Evolutionary conservation across 805 yeast genomes (phyloP), one percentile per base, ranked within the genome.

Genomic region (Ascoidea tarda): DNA sequence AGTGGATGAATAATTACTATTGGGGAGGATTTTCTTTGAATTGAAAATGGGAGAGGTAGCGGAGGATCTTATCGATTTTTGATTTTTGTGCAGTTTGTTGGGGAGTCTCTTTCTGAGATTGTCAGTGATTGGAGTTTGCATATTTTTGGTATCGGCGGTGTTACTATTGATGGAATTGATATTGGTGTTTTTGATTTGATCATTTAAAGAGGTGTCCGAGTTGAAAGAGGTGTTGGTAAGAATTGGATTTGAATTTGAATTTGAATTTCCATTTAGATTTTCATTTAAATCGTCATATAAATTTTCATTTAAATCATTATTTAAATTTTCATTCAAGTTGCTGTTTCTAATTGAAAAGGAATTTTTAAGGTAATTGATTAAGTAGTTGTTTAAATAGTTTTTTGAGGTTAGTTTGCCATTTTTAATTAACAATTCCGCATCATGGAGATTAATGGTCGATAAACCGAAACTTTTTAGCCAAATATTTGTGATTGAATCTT

Each of bases 401-500:
- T 38, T 38, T 10, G 14, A 8, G 14, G 14, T 14, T 38, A 38
- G 4, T 38, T 38, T 38, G 2, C 44, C 44, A 38, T 38, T 10
- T 38, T 38, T 38, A 8, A 38, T 14, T 10, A 49, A 28, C 1
- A 55, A 21, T 16, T 78, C 80, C 1, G 79, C 79, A 58, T 77
- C 77, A 53, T 72, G 72, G 53, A 81, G 65, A 58, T 73, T 69
- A 64, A 79, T 57, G 57, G 81, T 73, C 49, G 71, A 69, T 58
- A 84, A 62, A n/a, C 80, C 74, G 59, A 70, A 72, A 63, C 84
- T 67, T 55, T 66, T 63, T 49, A 77, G 68, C 87, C 86, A 74
- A 47, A 74, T 70, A 53, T 68, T 66, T 14, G 80, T 73, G 4
- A 72, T 69, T 1, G 72, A 60, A 58, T 82, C 87, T 61, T 84